These are phyloP conservation scores for Yarrowia galli DNA, from an alignment of 1,139 yeast genomes.

Conservation along the genomic window DNA sequence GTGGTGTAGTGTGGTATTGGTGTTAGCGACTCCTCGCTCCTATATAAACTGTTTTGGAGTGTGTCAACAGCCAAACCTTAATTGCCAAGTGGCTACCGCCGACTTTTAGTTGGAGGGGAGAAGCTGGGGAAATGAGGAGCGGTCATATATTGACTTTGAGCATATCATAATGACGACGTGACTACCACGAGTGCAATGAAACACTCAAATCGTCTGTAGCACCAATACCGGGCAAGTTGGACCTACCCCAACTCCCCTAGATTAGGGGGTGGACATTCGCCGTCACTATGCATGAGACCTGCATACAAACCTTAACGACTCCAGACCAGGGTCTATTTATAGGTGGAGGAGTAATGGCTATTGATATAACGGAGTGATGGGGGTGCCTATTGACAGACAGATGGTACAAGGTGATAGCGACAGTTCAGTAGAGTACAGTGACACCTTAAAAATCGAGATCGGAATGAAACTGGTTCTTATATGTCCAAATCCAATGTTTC, in stretches of 20 bases:
- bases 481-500: too few relatives aligned
- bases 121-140: too few relatives aligned
- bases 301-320: background rate
- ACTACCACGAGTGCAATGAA: background rate
- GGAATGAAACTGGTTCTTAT: too few relatives aligned
- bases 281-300: slow-evolving; percentile 1
- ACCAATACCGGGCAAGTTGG: too few relatives aligned
- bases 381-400: too few relatives aligned
- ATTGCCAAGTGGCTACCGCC: background rate
- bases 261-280: slow-evolving; percentile 21
- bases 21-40: background rate
- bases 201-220: background rate
- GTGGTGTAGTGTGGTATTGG: background rate
- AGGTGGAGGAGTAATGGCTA: slow-evolving; percentile 4
- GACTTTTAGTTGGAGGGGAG: background rate
- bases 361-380: background rate
- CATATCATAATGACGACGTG: too few relatives aligned
- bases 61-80: slow-evolving; percentile 23
- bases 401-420: too few relatives aligned
- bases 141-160: too few relatives aligned
- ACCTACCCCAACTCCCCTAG: background rate
- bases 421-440: too few relatives aligned
- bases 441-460: too few relatives aligned
- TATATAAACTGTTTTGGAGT: slow-evolving; percentile 12
- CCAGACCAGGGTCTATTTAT: slow-evolving; percentile 25